Base-by-base conservation (phyloP, 1,284 basidiomycete genomes). In the Ganoderma multipileum region DNA sequence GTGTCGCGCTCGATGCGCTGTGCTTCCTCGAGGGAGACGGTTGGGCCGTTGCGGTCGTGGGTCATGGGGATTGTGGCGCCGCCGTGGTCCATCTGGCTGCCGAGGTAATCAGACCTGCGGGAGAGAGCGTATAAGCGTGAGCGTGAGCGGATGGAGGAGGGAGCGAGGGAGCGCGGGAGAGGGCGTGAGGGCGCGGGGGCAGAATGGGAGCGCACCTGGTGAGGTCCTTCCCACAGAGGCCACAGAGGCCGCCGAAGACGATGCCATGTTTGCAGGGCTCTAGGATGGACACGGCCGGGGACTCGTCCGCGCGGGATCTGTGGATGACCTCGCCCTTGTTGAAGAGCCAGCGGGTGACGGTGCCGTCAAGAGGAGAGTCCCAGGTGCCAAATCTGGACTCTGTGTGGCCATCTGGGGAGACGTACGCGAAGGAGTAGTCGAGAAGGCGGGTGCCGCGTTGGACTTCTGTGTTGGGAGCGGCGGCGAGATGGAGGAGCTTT, bases 231-330 rank as follows among this genome's bases (percentile, higher is more conserved):
- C 96, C 97, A 78, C 97, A 99, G 39, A 97, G 80, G 1, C 94
- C 96, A 79, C 97, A 99, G 69, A 99, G 86, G 1, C 97, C 97
- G 47, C 91, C 91, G 68, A 97, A 86, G 80, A 98, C 96, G 73
- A 97, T 91, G 61, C 94, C 94, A 81, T 99, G 97, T 63, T 94
- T 95, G 83, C 97, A 99, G 23, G 94, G 92, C 79, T 97, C 95
- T 61, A 88, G 81, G 72, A 97, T 83, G 57, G 86, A 81, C 30
- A 95, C 81, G 64, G 89, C 86, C 1, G 91, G 84, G 66, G 81
- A 85, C 52, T 87, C 86, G 71, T 82, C 86, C 23, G 89, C 89
- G 73, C 79, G 84, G 66, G 85, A 83, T 61, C 81, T 77, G n/a
- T 87, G 86, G 64, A 94, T 81, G 64, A 86, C 83, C 72, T 91